Evolutionary conservation across 2,329 filamentous ascomycete genomes (phyloP).

Genomic region (Exophiala oligosperma): DNA sequence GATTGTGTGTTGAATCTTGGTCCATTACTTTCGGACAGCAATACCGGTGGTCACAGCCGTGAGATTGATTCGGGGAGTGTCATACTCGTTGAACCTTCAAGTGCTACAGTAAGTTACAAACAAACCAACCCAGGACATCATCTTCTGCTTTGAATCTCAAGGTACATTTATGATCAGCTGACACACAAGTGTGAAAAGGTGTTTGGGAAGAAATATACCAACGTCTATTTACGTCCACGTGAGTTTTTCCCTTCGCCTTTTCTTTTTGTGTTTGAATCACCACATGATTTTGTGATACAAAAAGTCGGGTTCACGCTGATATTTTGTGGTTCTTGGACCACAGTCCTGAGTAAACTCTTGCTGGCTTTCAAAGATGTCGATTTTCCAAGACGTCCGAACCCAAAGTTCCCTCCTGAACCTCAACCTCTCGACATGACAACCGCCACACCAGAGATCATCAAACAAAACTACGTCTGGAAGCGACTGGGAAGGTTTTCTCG

Average conservation of each 20-base stretch:
- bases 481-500: not conserved
- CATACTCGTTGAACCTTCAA: not conserved
- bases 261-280: not conserved
- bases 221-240: not conserved
- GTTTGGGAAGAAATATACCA: not conserved
- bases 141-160: not conserved
- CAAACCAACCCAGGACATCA: not conserved
- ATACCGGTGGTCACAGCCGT: constrained; percentile 36
- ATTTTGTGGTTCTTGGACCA: not conserved
- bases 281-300: no score
- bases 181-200: not conserved
- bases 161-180: not conserved
- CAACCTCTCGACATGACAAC: not conserved
- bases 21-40: constrained; percentile 46
- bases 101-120: not conserved
- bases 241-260: not conserved
- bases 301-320: no score
- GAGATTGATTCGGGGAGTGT: not conserved
- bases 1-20: constrained; percentile 44
- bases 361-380: not conserved
- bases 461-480: not conserved
- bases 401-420: not conserved
- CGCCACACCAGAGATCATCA: not conserved
- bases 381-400: not conserved
- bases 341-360: not conserved